Base-by-base conservation (phyloP, 805 yeast genomes). In the Metschnikowia arizonensis region DNA sequence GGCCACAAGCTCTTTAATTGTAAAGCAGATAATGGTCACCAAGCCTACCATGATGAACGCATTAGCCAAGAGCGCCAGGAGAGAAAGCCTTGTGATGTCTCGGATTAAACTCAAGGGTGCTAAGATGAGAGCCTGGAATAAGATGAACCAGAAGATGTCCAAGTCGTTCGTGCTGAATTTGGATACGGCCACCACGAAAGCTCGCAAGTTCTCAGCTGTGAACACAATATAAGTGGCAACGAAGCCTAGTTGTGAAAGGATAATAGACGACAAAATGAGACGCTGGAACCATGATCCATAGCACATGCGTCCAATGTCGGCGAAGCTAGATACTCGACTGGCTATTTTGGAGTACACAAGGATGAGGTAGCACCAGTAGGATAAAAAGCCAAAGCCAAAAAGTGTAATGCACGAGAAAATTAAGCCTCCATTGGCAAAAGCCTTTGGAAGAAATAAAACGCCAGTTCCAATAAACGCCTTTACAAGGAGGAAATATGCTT, bases 381-480 rank as follows among this genome's bases (percentile, higher is more conserved):
- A 85, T 48, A 85, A 74, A 2, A 78, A 19, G 0, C 90, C 90
- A 64, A 85, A 86, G 43, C 80, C 69, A 1, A 74, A 33, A 31
- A 86, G 64, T 48, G 78, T 72, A 1, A 63, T 38, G 4, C 75
- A 62, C 29, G 86, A 82, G 54, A 85, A 83, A 2, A 70, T 7
- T 30, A 86, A 61, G 0, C 95, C 95, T 45, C 95, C 91, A 60
- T 83, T 83, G 40, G 77, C 66, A 58, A 83, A 83, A 0, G 85
- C 89, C 46, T 73, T 77, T 2, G 90, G 89, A 21, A 84, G 62
- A 50, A 84, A 84, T 25, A 84, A 62, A 2, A 84, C 82, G 4
- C 91, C 91, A 0, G 91, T 84, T 2, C 91, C 91, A 2, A 84
- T 79, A 58, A 84, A 84, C 1, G 88, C 83, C 64, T 86, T 86